Conservation (phyloP, 139 green algal genomes). For the Chlamydomonas sp. region DNA sequence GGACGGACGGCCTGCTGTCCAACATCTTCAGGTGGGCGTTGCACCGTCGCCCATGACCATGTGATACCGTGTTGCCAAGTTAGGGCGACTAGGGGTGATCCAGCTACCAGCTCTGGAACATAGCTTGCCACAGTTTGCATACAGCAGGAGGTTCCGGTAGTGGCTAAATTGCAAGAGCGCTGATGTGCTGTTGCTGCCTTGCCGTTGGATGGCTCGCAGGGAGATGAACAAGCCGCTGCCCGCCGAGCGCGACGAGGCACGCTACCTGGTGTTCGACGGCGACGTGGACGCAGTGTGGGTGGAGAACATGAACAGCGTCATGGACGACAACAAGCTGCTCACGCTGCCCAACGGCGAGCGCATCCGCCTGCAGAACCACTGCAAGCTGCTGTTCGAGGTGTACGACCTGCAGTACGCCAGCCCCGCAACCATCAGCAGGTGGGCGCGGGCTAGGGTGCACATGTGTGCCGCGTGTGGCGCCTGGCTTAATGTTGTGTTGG, state of each 20-base stretch:
- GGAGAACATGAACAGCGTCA: slow-evolving; percentile 92
- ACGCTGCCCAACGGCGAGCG: slow-evolving; percentile 89
- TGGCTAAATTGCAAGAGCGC: too few species aligned
- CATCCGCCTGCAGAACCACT: slow-evolving; percentile 83
- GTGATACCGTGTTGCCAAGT: too few species aligned
- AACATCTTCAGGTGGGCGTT: slow-evolving; percentile 69
- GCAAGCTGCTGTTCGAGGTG: slow-evolving; percentile 86
- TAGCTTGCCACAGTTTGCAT: too few species aligned
- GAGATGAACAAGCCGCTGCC: slow-evolving; percentile 82
- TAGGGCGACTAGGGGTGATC: too few species aligned
- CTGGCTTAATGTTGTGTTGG: too few species aligned
- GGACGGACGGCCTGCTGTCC: slow-evolving; percentile 87
- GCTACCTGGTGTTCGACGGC: slow-evolving; percentile 87
- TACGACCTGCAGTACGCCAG: slow-evolving; percentile 63
- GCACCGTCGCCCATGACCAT: slow-evolving; percentile 50
- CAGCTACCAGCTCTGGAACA: too few species aligned
- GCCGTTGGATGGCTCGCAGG: slow-evolving; percentile 12
- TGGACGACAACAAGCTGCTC: slow-evolving; percentile 93
- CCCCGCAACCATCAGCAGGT: slow-evolving; percentile 79
- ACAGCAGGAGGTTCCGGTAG: too few species aligned
- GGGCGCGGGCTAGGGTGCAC: background rate
- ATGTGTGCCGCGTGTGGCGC: background rate
- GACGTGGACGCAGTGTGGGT: slow-evolving; percentile 92
- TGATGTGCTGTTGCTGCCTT: too few species aligned
- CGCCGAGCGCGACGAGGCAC: slow-evolving; percentile 65